A percentile compares a stretch with the other conserved stretches of the same genome.
These are phyloP conservation scores for Aspergillus novoparasiticus DNA, from an alignment of 2,329 filamentous ascomycete species.

Conservation along the genomic window DNA sequence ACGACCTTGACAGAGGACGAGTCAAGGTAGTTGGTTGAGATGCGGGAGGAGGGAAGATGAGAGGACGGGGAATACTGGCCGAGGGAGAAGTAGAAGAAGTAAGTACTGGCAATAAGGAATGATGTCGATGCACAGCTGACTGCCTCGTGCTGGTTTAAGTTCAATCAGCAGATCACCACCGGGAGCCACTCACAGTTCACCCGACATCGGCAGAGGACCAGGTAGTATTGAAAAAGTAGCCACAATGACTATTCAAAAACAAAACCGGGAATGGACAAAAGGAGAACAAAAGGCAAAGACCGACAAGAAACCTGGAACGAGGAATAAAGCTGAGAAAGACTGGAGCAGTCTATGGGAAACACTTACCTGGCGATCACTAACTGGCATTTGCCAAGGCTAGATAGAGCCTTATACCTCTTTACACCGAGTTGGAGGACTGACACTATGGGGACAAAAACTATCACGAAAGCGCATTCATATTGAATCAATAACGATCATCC, in stretches of 20 bases:
- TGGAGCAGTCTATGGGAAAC: not conserved
- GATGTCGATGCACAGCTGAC: not conserved
- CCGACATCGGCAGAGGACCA: slow-evolving; percentile 2
- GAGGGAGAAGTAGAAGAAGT: slow-evolving; percentile 9
- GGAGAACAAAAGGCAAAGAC: slow-evolving; percentile 2
- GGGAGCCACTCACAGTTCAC: not conserved
- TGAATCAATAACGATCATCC: not conserved
- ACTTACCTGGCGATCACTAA: not conserved
- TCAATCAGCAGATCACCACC: slow-evolving; percentile 3
- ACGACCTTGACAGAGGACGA: not conserved
- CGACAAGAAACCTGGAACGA: not conserved
- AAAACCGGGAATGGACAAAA: not conserved
- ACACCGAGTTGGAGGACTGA: not conserved
- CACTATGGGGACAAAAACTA: not conserved
- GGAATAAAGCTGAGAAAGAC: not conserved
- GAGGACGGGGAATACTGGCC: slow-evolving; percentile 2
- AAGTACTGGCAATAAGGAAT: not conserved
- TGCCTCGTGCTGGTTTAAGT: not conserved
- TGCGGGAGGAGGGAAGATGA: not conserved
- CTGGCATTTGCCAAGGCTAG: not conserved
- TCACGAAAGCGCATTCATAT: not conserved
- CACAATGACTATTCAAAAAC: not conserved
- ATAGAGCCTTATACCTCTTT: not conserved
- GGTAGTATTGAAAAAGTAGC: not conserved
- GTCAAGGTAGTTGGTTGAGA: slow-evolving; percentile 5